A percentile compares a stretch with the other conserved stretches of the same genome.
Conservation (phyloP, 257 asterid genomes). For the Solanum verrucosum region DNA sequence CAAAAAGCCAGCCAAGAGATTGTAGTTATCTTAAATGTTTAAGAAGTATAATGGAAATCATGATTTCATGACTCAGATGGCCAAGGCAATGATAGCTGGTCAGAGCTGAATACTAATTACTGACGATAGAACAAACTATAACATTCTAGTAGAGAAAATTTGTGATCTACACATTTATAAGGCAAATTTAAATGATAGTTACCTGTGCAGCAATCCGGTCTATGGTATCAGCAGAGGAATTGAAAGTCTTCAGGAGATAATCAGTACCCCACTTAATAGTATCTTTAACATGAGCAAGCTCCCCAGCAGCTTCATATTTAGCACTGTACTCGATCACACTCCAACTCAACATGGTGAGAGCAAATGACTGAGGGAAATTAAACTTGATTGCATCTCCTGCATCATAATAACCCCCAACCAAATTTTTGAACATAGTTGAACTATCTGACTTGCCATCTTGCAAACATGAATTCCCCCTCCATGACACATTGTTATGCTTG, state of each 20-base stretch:
- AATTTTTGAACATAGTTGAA: constrained; percentile 45
- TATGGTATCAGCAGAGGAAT: constrained; percentile 75
- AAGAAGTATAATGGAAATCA: not conserved
- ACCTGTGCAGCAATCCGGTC: constrained; percentile 75
- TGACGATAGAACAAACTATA: not conserved
- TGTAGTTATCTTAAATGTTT: not conserved
- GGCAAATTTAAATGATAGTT: not conserved
- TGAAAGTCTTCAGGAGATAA: constrained; percentile 87
- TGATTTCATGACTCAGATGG: not conserved
- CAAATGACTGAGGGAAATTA: constrained; percentile 77
- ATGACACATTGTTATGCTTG: constrained; percentile 84
- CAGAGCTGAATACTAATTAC: not conserved
- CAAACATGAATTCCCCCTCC: constrained; percentile 88
- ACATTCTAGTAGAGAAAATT: not conserved
- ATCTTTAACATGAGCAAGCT: constrained; percentile 83
- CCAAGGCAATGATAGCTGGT: not conserved
- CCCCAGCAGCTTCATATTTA: constrained; percentile 89
- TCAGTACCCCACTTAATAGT: constrained; percentile 96
- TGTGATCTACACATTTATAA: not conserved
- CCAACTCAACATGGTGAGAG: constrained; percentile 98
- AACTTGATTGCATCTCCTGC: constrained; percentile 98
- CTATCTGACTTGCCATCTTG: constrained; percentile 59
- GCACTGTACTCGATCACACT: constrained; percentile 88
- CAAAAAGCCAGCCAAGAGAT: not conserved
- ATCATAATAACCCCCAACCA: constrained; percentile 82